Base-by-base conservation (phyloP, 1,139 yeast species). In the Pneumocystis oryctolagi region DNA sequence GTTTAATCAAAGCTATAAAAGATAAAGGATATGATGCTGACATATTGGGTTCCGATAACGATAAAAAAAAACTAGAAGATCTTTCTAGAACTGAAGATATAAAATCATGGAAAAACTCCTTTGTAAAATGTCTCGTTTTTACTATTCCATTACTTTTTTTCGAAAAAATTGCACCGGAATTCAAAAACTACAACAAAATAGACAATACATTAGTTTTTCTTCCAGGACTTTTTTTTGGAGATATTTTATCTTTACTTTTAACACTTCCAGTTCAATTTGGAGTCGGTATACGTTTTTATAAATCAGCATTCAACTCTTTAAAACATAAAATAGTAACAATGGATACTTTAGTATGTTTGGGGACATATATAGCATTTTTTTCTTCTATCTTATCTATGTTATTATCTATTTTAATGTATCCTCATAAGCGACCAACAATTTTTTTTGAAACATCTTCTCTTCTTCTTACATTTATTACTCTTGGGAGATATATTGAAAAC, bases 401-500 rank as follows among this genome's bases (percentile, higher is more conserved):
- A 3, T 73, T 77, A 63, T 80, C 77, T 31, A 69, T 76, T 71
- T 71, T 67, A 70, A 78, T 79, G 63, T 71, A 68, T 73, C 72
- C 71, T 25, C 55, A 66, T 1, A 66, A 66, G 57, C 79, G 84
- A 16, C 96, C 97, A 3, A 81, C 79, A 65, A 84, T 89, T 1
- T 77, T 89, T 58, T 90, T 94, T 77, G 97, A 89, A 66, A 89
- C 97, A 0, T 80, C 89, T 2, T 83, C 85, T 16, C 88, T 92
- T 95, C 78, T 94, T 61, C 79, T 90, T 62, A 77, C 85, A 5
- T 92, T 89, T 73, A 89, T 94, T 42, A 81, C 92, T 5, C 76
- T 89, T 61, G 98, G 98, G 2, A 90, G 92, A 74, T 87, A 88
- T 80, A 77, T 90, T 30, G 98, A 94, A 71, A 88, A 87, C 73